Percentiles rank a stretch among this genome's conserved stretches.
Evolutionary conservation across 768 basidiomycete genomes (phyloP).

Genomic region (Terana coerulea): DNA sequence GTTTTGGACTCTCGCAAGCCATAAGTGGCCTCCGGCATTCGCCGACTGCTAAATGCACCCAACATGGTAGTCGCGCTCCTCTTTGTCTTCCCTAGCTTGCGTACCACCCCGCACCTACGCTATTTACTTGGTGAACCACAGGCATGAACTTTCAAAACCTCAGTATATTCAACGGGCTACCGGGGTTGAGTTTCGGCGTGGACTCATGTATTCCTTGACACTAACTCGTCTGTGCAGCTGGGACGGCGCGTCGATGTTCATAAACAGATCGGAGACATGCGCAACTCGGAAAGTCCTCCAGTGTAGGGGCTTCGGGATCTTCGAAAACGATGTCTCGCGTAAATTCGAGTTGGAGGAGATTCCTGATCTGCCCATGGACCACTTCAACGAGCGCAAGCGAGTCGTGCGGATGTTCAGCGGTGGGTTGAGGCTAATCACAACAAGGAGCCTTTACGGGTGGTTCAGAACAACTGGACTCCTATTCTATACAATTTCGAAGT

Average conservation of each 20-base stretch:
- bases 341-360: constrained; percentile 25
- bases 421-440: constrained; percentile 9
- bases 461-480: constrained; percentile 20
- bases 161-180: neutral
- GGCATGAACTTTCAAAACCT: too few species aligned
- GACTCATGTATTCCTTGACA: too few species aligned
- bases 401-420: constrained; percentile 24
- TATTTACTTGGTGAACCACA: too few species aligned
- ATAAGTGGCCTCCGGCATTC: neutral
- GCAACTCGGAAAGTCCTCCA: constrained; percentile 28
- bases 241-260: neutral
- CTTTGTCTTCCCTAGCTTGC: too few species aligned
- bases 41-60: too few species aligned
- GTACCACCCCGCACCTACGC: too few species aligned
- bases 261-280: constrained; percentile 29
- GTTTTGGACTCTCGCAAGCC: neutral
- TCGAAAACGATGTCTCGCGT: constrained; percentile 23
- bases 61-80: too few species aligned
- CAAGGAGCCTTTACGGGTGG: constrained; percentile 6
- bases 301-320: constrained; percentile 27
- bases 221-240: neutral
- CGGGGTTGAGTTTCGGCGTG: too few species aligned
- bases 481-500: constrained; percentile 34
- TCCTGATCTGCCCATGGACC: constrained; percentile 23
- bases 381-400: constrained; percentile 27